Evolutionary conservation across 148 eudicot genomes (phyloP).

Genomic region (Vaccinium corymbosum): DNA sequence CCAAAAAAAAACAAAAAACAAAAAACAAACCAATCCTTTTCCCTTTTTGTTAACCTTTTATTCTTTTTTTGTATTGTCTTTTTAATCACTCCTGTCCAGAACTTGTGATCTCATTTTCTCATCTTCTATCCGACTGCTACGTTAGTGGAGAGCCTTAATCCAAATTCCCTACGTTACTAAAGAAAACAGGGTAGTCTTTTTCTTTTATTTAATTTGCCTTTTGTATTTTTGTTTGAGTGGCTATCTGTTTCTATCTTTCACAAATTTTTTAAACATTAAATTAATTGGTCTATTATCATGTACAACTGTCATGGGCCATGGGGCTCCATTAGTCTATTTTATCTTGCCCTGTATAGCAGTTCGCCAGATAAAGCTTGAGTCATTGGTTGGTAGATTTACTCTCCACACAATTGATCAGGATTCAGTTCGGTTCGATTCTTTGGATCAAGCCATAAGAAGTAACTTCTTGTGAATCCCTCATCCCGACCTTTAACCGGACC

Average conservation of each 20-base stretch:
- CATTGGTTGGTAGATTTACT: no score
- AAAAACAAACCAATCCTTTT: background rate
- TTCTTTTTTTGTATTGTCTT: background rate
- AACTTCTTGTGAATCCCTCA: no score
- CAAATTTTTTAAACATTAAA: background rate
- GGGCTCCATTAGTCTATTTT: background rate
- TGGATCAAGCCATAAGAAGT: no score
- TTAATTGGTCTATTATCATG: conserved; percentile 15
- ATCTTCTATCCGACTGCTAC: background rate
- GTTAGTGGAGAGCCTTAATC: background rate
- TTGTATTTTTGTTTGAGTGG: background rate
- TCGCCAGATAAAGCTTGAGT: background rate
- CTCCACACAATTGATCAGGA: no score
- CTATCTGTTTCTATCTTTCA: background rate
- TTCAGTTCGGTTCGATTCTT: no score
- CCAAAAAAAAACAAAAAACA: no score
- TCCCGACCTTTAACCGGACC: no score
- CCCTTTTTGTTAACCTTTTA: background rate
- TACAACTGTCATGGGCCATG: conserved; percentile 21
- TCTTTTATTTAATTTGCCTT: background rate
- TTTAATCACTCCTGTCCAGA: background rate
- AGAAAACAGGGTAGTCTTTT: background rate
- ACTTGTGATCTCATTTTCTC: background rate
- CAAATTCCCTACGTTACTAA: background rate
- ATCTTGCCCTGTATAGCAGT: background rate